Percentiles rank a stretch among this genome's conserved stretches.
Conservation (phyloP, 331 rosid species). For the Erythrophleum ivorense region DNA sequence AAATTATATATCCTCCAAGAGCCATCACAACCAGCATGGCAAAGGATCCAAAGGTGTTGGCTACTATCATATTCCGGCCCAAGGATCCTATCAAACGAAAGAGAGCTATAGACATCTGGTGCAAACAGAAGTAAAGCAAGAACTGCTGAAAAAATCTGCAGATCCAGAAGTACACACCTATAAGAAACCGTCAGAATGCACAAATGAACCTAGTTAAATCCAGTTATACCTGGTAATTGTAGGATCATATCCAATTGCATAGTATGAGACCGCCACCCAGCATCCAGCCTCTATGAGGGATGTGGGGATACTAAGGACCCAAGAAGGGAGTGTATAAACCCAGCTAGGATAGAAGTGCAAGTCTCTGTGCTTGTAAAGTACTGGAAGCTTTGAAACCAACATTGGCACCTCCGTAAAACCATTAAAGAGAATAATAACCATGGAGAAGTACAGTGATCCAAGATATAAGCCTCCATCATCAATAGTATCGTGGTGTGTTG, state of each 20-base stretch:
- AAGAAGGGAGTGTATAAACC: conserved; percentile 94
- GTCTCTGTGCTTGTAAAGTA: conserved; percentile 98
- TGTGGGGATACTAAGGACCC: conserved; percentile 83
- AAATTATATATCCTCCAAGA: conserved; percentile 91
- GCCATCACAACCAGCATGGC: conserved; percentile 99
- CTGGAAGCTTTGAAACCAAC: conserved; percentile 97
- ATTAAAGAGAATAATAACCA: conserved; percentile 91
- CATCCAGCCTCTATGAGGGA: conserved; percentile 91
- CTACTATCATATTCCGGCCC: conserved; percentile 95
- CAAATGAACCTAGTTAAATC: conserved; percentile 37
- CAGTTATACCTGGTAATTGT: conserved; percentile 69
- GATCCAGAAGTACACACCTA: conserved; percentile 39
- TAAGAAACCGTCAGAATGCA: conserved; percentile 37
- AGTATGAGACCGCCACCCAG: conserved; percentile 95
- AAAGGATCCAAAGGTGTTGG: conserved; percentile 98
- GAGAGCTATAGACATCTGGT: conserved; percentile 95
- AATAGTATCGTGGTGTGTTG: conserved; percentile 77
- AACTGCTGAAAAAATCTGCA: conserved; percentile 87
- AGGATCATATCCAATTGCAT: conserved; percentile 92
- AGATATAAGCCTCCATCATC: conserved; percentile 92
- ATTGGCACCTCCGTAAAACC: conserved; percentile 98
- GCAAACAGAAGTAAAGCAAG: conserved; percentile 82
- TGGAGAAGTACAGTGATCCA: conserved; percentile 92
- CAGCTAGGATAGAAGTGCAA: conserved; percentile 97
- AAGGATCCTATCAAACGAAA: conserved; percentile 97